These are phyloP conservation scores for Lagenidium giganteum DNA, from an alignment of 352 stramenopile genomes.

Conservation along the genomic window DNA sequence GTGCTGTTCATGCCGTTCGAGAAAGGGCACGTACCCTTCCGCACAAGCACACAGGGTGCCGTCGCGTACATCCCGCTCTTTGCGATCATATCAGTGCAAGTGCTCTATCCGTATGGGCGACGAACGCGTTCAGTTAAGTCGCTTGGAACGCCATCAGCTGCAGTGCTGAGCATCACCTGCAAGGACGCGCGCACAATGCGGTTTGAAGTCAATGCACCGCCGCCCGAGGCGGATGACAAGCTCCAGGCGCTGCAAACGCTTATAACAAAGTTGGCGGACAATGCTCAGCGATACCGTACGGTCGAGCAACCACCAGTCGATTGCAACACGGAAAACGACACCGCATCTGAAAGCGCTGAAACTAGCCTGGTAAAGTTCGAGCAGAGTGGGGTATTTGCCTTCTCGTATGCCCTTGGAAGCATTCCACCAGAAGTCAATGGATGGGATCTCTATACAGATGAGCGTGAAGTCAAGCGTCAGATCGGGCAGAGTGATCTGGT, in stretches of 20 bases:
- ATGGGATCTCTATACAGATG: slow-evolving; percentile 73
- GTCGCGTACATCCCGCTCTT: slow-evolving; percentile 77
- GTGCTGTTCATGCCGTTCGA: slow-evolving; percentile 71
- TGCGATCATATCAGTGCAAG: slow-evolving; percentile 47
- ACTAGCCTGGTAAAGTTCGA: slow-evolving; percentile 20
- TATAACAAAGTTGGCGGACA: slow-evolving; percentile 53
- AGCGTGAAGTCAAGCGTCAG: slow-evolving; percentile 75
- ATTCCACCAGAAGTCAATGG: slow-evolving; percentile 47
- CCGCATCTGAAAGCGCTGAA: slow-evolving; percentile 5
- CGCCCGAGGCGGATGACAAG: slow-evolving; percentile 45
- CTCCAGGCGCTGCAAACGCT: slow-evolving; percentile 35
- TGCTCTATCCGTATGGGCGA: slow-evolving; percentile 54
- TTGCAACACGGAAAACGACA: no score
- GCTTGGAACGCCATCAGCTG: slow-evolving; percentile 44
- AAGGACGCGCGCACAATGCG: slow-evolving; percentile 75
- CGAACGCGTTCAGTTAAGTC: slow-evolving; percentile 45
- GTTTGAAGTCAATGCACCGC: slow-evolving; percentile 52
- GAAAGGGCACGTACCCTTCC: slow-evolving; percentile 30
- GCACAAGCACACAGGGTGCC: slow-evolving; percentile 26
- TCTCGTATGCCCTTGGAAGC: slow-evolving; percentile 44
- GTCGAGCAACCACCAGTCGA: slow-evolving; percentile 4
- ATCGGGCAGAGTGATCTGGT: slow-evolving; percentile 51
- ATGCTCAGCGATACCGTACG: slow-evolving; percentile 46
- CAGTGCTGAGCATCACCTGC: slow-evolving; percentile 60
- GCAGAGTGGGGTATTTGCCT: slow-evolving; percentile 62